Base-by-base conservation (phyloP, 2,329 filamentous ascomycete genomes). In the Colletotrichum sp. region DNA sequence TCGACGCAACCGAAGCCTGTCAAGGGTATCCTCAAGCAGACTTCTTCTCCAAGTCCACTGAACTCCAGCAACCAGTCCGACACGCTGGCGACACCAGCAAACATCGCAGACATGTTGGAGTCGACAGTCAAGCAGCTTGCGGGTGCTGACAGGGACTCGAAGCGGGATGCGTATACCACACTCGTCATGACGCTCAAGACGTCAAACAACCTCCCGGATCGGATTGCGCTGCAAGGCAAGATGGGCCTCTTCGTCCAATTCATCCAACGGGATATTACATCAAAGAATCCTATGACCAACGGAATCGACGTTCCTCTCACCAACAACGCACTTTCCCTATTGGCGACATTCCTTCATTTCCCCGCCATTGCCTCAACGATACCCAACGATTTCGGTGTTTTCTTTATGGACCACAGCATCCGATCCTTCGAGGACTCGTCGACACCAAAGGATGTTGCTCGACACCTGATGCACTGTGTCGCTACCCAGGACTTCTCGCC, bases 121-220 rank as follows among this genome's bases (percentile, higher is more conserved):
- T 98, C 95, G 1, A 92, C 95, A 7, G 90, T 95, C 44, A 93
- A 95, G 84, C 94, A 97, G 84, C 90, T 99, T 64, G 94, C 94
- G 49, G 93, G 94, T 27, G 88, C 92, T 34, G 94, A 96, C 79
- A 90, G 93, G 69, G 90, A 92, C 73, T 93, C 92, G 15, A 94
- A 94, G 79, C 85, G 97, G 36, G 97, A 99, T 85, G 95, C 96
- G 65, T 99, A 99, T 81, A 92, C 93, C 82, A 94, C 94, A 80
- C 88, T 99, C 61, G 92, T 94, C 36, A 90, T 92, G 39, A 93
- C 93, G 6, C 87, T 98, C 79, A 95, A 95, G 82, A 91, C 94
- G 8, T 98, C 96, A 73, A 95, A 96, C 77, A 94, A 95, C 79
- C 86, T 98, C 16, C 96, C 96, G 0, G 94, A 97, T 79, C 88